Evolutionary conservation across 805 yeast species (phyloP), one percentile per base, ranked within the genome.

Genomic region (Candida adriatica): DNA sequence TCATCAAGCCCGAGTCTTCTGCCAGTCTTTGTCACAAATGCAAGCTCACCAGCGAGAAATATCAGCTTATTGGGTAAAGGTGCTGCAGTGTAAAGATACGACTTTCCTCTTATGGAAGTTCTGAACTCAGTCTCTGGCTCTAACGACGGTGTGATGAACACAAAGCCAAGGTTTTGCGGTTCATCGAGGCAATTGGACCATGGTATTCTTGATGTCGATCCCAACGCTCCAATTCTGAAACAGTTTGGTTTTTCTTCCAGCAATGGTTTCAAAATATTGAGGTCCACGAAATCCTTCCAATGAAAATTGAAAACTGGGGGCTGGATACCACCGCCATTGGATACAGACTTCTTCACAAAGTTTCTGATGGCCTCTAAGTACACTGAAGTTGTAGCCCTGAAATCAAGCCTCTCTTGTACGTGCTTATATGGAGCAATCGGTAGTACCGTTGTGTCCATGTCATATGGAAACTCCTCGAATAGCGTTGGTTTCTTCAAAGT

Each of bases 271-370:
- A 68, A 50, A 16, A 56, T 53, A 6, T 64, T 58, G 54, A 70
- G 55, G 36, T 71, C 75, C 4, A 62, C 60, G 68, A 76, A 72
- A 46, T 73, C 79, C 35, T 59, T 60, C 79, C 78, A 73, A 41
- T 70, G 71, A 51, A 73, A 72, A 13, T 50, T 58, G 27, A 60
- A 52, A 13, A 50, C 57, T 0, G 66, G 63, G 2, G 52, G 49
- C 39, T 39, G 51, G 34, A 28, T 24, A 3, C 39, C 41, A 13
- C 43, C 33, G 2, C 46, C 62, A 38, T 15, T 41, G 5, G 41
- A 26, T 13, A 38, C 48, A 37, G 41, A 34, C 39, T 48, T 39
- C 33, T 37, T 34, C 40, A 49, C 49, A 30, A 55, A 59, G 24
- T 50, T 46, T 24, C 53, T 49, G 20, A 62, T 46, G 1, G 55